phyloP scores from a whole-genome alignment of 495 filamentous ascomycete species.

The Elaphomyces granulatus region DNA sequence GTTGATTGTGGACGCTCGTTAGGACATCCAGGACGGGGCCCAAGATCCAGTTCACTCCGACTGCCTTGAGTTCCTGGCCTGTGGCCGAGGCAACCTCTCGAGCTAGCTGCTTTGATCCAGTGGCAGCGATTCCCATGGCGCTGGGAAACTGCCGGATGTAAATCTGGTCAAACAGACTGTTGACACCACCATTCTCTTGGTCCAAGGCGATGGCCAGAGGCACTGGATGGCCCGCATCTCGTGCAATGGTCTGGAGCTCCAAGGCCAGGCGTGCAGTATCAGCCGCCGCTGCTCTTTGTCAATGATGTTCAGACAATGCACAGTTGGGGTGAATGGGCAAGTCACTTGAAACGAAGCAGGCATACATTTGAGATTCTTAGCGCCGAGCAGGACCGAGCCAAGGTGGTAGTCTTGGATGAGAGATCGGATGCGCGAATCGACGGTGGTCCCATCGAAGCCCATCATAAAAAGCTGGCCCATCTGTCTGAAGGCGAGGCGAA shows the following conservation, averaged over 20 bases:
- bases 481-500: conserved; percentile 21
- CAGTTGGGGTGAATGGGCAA: no score
- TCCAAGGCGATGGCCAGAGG: conserved; percentile 75
- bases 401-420: conserved; percentile 78
- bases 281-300: conserved; percentile 55
- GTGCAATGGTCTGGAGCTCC: conserved; percentile 75
- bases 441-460: conserved; percentile 84
- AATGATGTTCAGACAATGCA: no score
- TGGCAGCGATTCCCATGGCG: conserved; percentile 80
- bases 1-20: conserved; percentile 77
- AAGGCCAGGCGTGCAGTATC: conserved; percentile 68
- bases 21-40: conserved; percentile 83
- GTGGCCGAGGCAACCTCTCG: conserved; percentile 77
- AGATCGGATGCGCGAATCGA: conserved; percentile 69
- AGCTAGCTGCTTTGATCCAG: conserved; percentile 60
- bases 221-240: conserved; percentile 71
- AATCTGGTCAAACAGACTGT: conserved; percentile 82
- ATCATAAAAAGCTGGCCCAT: conserved; percentile 92
- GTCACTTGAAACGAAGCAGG: not conserved
- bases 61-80: conserved; percentile 68
- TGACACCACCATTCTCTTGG: conserved; percentile 91
- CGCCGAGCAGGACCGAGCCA: conserved; percentile 69
- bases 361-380: conserved; percentile 84
- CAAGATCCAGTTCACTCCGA: conserved; percentile 82
- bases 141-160: conserved; percentile 85